These are phyloP conservation scores for Alternaria viburni DNA, from an alignment of 2,329 filamentous ascomycete species.

Conservation along the genomic window DNA sequence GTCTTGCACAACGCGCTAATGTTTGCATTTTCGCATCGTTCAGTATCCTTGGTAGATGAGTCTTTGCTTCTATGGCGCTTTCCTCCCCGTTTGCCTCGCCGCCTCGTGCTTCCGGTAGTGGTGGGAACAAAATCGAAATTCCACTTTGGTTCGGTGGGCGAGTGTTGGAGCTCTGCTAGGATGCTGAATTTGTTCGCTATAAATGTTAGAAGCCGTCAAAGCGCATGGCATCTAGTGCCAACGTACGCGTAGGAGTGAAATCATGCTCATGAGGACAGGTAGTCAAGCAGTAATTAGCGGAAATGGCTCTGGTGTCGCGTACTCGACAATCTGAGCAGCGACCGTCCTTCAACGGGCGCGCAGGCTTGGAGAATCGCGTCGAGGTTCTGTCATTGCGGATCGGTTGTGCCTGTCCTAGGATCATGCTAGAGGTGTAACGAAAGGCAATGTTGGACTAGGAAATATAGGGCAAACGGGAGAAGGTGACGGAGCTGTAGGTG, in stretches of 20 bases:
- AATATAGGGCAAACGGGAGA: conserved; percentile 8
- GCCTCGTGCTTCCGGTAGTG: conserved; percentile 4
- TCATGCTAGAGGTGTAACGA: conserved; percentile 18
- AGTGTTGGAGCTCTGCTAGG: conserved; percentile 28
- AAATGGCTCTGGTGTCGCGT: neutral
- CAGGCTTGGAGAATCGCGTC: conserved; percentile 6
- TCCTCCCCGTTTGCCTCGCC: conserved; percentile 28
- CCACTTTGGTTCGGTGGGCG: conserved; percentile 26
- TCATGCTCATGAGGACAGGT: conserved; percentile 23
- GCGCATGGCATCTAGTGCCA: neutral
- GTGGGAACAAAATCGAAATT: conserved; percentile 25
- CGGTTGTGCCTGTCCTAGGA: conserved; percentile 14
- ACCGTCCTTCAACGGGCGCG: conserved; percentile 9
- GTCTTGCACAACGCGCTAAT: conserved; percentile 14
- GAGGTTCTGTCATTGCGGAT: conserved; percentile 13
- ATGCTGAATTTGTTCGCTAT: conserved; percentile 41
- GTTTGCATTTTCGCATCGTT: neutral
- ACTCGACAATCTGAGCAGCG: conserved; percentile 19
- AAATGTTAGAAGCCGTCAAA: neutral
- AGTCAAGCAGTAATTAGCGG: conserved; percentile 4
- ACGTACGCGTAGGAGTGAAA: conserved; percentile 31
- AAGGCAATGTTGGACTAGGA: conserved; percentile 16
- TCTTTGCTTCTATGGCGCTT: conserved; percentile 20
- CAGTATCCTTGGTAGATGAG: neutral
- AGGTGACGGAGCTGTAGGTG: conserved; percentile 10